Conservation (phyloP, 805 yeast species). For the Brettanomyces naardenensis region DNA sequence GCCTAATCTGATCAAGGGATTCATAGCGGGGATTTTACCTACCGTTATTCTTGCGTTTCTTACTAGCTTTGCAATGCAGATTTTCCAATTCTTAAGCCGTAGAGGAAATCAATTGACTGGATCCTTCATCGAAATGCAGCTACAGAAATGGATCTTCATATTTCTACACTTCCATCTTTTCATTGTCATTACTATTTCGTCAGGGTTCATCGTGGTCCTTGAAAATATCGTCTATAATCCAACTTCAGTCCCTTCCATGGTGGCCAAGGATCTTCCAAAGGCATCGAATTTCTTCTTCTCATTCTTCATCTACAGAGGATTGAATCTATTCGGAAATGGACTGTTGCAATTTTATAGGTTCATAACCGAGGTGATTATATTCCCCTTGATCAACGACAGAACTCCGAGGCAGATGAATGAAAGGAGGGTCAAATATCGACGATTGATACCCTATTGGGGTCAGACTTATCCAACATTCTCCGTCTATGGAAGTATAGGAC, state of each 20-base stretch:
- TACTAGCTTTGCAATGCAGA: constrained; percentile 52
- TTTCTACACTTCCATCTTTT: constrained; percentile 80
- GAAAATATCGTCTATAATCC: constrained; percentile 63
- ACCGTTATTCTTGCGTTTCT: constrained; percentile 56
- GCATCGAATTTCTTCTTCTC: constrained; percentile 83
- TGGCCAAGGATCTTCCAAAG: constrained; percentile 76
- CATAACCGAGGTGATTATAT: constrained; percentile 28
- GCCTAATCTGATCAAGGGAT: constrained; percentile 45
- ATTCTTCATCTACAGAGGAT: constrained; percentile 64
- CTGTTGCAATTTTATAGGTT: constrained; percentile 54
- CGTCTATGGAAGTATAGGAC: constrained; percentile 67
- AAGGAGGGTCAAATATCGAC: constrained; percentile 27
- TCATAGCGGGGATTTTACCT: constrained; percentile 59
- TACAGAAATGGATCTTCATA: constrained; percentile 71
- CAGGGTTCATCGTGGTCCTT: constrained; percentile 60
- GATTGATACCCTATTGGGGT: constrained; percentile 64
- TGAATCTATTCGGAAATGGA: constrained; percentile 67
- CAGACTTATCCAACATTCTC: constrained; percentile 69
- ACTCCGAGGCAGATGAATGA: constrained; percentile 56
- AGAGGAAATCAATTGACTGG: constrained; percentile 56
- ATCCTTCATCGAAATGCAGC: constrained; percentile 55
- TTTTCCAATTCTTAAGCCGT: constrained; percentile 46
- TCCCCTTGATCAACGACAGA: constrained; percentile 29
- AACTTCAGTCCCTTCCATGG: constrained; percentile 56
- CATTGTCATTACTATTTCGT: constrained; percentile 75